Base-by-base conservation (phyloP, 768 basidiomycete species). In the Pleurotus pulmonarius region DNA sequence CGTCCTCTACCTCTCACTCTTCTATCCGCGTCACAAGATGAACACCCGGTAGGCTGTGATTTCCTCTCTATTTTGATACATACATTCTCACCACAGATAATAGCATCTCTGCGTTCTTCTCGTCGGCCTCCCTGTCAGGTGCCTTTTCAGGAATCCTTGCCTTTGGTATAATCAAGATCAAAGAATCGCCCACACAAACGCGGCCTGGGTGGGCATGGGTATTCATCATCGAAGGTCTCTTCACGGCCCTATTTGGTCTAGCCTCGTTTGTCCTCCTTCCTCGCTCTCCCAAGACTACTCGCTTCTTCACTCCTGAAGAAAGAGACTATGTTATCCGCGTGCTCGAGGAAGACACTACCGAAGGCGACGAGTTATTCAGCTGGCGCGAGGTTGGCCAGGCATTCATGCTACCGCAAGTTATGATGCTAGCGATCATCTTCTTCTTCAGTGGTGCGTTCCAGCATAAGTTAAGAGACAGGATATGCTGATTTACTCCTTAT, bases 71-170 rank as follows among this genome's bases (percentile, higher is more conserved):
- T 8, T 53, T 6, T 66, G n/a, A 66, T 60, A 74, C 16, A 66
- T 65, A 1, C 72, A 72, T 59, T 70, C 74, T 46, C 73, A 73
- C 57, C 69, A 74, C 53, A 61, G 71, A 20, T 13, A 59, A 44
- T 44, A 77, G 75, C 60, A 68, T 82, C 51, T 71, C 77, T 9
- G 69, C 71, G 25, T 80, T 82, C 69, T 81, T 80, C 67, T 76
- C 77, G 4, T 69, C 77, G 0, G 75, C 83, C 3, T 83, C 83
- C 1, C 69, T 85, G 18, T 81, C 87, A 0, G 84, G 84, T 2
- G 83, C 85, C 0, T 87, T 88, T 62, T 85, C 83, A 1, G 87
- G 88, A 29, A 73, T 89, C 4, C 76, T 91, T 22, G 86, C 88
- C 0, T 75, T 78, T 43, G 84, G 80, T 0, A 76, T 82, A 20